Conservation (phyloP, 1,139 yeast genomes). For the Kodamaea sp. region DNA sequence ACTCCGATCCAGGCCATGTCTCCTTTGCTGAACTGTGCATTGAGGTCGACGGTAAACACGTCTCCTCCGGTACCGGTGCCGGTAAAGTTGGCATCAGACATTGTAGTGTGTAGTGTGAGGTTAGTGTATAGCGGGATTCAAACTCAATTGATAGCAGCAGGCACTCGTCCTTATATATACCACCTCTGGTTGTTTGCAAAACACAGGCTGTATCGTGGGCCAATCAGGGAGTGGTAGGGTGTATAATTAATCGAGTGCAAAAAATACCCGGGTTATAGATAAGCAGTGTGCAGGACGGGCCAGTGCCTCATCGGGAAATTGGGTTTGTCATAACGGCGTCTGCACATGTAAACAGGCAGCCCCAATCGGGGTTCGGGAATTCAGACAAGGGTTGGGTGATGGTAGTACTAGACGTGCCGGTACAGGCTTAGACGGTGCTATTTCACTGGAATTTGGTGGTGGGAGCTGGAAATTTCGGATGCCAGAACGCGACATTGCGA, state of each 20-base stretch:
- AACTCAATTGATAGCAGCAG: neutral
- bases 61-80: constrained; percentile 77
- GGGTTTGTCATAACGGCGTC: too few relatives aligned
- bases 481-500: too few relatives aligned
- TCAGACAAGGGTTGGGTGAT: too few relatives aligned
- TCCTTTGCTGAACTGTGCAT: constrained; percentile 68
- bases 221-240: constrained; percentile 2
- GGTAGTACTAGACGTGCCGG: too few relatives aligned
- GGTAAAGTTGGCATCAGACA: constrained; percentile 31
- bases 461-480: too few relatives aligned
- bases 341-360: too few relatives aligned
- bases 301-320: neutral
- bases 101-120: too few relatives aligned
- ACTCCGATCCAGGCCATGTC: constrained; percentile 90
- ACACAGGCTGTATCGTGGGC: constrained; percentile 1
- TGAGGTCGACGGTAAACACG: constrained; percentile 70
- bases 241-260: neutral
- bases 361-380: too few relatives aligned
- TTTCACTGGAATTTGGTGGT: too few relatives aligned
- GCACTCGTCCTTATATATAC: constrained; percentile 1
- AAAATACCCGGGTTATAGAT: constrained; percentile 1
- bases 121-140: neutral
- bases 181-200: neutral
- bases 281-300: constrained; percentile 6
- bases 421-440: too few relatives aligned